These are phyloP conservation scores for Lasiodiplodia citricola DNA, from an alignment of 2,329 filamentous ascomycete species.

Conservation along the genomic window DNA sequence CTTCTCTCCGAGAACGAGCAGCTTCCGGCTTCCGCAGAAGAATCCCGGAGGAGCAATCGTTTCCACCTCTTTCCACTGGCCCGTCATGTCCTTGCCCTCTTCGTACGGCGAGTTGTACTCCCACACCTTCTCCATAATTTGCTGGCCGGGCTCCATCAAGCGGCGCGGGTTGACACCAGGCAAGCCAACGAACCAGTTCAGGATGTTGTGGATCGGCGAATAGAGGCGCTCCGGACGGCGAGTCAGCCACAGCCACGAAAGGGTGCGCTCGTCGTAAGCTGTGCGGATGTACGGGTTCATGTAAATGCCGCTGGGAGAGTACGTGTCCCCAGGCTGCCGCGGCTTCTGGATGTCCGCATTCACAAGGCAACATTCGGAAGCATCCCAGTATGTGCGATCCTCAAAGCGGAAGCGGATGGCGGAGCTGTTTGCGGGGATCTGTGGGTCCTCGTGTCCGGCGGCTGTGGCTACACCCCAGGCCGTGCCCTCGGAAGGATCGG, in stretches of 20 bases:
- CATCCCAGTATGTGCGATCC: conserved; percentile 52
- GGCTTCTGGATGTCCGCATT: conserved; percentile 51
- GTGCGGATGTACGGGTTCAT: conserved; percentile 78
- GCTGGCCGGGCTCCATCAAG: conserved; percentile 62
- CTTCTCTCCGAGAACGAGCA: conserved; percentile 54
- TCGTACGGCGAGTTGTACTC: conserved; percentile 45
- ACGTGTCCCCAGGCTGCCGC: conserved; percentile 27
- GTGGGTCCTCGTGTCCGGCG: conserved; percentile 19
- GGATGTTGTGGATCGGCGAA: conserved; percentile 61
- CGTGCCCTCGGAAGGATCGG: conserved; percentile 22
- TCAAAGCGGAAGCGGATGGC: conserved; percentile 53
- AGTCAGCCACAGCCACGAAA: conserved; percentile 64
- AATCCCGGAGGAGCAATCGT: conserved; percentile 62
- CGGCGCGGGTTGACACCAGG: conserved; percentile 67
- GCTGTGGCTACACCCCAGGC: conserved; percentile 26
- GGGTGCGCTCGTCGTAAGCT: conserved; percentile 65
- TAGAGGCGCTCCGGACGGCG: conserved; percentile 71
- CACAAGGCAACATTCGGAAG: conserved; percentile 56
- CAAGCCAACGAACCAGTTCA: conserved; percentile 61
- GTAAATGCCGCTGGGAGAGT: conserved; percentile 62
- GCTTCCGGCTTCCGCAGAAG: conserved; percentile 61
- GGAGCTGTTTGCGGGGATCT: conserved; percentile 32
- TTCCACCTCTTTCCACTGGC: conserved; percentile 50
- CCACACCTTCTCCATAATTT: conserved; percentile 60
- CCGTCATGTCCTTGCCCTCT: conserved; percentile 34